Evolutionary conservation across 345 rosid species (phyloP).

Genomic region (Hevea brasiliensis): DNA sequence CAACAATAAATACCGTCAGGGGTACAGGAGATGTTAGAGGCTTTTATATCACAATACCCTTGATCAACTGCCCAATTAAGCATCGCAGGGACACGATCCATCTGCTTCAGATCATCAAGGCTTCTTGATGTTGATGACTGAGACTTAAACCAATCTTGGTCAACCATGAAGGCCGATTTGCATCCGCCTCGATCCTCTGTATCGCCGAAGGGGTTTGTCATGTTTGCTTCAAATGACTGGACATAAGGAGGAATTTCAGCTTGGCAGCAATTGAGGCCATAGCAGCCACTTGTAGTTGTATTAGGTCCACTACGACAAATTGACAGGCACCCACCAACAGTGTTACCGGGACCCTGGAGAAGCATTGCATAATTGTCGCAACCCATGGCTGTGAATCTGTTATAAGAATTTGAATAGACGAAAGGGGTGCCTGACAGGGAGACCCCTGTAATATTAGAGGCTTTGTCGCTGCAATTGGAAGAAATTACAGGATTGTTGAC

Average conservation of each 20-base stretch:
- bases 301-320: background rate
- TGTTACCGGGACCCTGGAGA: background rate
- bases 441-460: background rate
- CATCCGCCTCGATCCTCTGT: background rate
- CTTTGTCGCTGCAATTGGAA: background rate
- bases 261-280: slow-evolving; percentile 18
- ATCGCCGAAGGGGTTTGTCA: background rate
- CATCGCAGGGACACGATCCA: background rate
- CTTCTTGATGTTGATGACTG: too few relatives aligned
- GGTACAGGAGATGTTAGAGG: background rate
- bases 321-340: background rate
- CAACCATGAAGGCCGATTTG: slow-evolving; percentile 5
- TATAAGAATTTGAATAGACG: background rate
- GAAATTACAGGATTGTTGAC: background rate
- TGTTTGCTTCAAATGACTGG: background rate
- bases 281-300: background rate
- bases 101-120: background rate
- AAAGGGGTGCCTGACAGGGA: slow-evolving; percentile 10
- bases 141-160: background rate
- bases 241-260: slow-evolving; percentile 10
- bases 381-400: slow-evolving; percentile 7
- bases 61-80: slow-evolving; percentile 10
- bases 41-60: background rate
- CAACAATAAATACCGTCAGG: background rate
- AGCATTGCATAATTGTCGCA: slow-evolving; percentile 15